Conservation (phyloP, 805 yeast species). For the Metschnikowia amazonensis region DNA sequence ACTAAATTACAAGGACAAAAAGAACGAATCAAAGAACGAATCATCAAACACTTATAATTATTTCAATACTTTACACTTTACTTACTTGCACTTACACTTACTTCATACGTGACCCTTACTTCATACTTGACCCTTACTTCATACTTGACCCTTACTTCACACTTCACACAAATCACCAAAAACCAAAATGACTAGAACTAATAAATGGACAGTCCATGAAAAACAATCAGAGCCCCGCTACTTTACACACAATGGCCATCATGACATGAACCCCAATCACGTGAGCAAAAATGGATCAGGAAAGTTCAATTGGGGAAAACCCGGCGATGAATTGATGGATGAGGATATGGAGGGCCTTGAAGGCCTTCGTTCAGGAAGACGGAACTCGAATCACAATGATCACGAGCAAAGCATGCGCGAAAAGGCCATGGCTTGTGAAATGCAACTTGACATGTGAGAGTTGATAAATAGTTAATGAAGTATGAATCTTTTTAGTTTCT, state of each 20-base stretch:
- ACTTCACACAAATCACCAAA: no score
- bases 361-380: slow-evolving; percentile 23
- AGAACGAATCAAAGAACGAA: no score
- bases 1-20: no score
- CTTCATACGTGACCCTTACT: no score
- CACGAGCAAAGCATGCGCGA: slow-evolving; percentile 28
- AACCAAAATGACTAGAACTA: slow-evolving; percentile 65
- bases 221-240: slow-evolving; percentile 57
- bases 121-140: no score
- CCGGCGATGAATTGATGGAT: slow-evolving; percentile 70
- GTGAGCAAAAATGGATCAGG: slow-evolving; percentile 86
- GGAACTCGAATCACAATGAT: slow-evolving; percentile 39
- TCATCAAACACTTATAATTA: no score
- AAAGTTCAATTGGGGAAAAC: slow-evolving; percentile 80
- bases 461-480: neutral
- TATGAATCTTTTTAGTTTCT: no score
- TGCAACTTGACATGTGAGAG: slow-evolving; percentile 5
- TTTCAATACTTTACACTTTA: no score
- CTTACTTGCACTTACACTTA: no score
- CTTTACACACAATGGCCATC: slow-evolving; percentile 75
- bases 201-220: slow-evolving; percentile 72
- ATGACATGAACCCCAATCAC: slow-evolving; percentile 66
- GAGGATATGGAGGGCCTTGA: slow-evolving; percentile 35
- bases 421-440: slow-evolving; percentile 20
- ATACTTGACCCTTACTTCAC: no score